Percentiles rank a stretch among this genome's conserved stretches.
Conservation (phyloP, 2,329 filamentous ascomycete genomes). For the Stagonosporopsis rhizophila region DNA sequence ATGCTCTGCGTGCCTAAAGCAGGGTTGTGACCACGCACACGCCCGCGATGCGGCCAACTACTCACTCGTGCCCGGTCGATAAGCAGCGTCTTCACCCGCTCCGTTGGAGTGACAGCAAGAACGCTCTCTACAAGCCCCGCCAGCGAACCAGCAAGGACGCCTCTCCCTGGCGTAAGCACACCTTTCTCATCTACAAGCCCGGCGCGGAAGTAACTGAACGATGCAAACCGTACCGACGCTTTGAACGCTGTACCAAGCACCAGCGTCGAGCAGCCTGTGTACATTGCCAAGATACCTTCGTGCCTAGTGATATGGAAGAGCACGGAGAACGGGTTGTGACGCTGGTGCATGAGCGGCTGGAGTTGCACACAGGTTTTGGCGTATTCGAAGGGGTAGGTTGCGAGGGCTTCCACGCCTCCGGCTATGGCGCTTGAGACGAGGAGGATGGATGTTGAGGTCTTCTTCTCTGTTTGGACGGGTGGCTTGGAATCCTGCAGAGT, state of each 20-base stretch:
- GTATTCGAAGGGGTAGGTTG: constrained; percentile 53
- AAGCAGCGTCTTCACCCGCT: constrained; percentile 43
- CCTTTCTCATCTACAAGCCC: constrained; percentile 37
- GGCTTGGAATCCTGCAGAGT: not conserved
- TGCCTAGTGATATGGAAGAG: constrained; percentile 26
- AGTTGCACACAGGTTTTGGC: constrained; percentile 45
- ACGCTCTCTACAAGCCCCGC: constrained; percentile 39
- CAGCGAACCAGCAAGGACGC: constrained; percentile 37
- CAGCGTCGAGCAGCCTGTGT: constrained; percentile 41
- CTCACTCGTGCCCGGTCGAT: constrained; percentile 24
- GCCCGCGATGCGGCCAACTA: constrained; percentile 28
- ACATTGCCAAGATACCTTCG: constrained; percentile 38
- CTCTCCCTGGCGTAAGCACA: constrained; percentile 31
- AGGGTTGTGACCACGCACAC: constrained; percentile 25
- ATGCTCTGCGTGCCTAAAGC: constrained; percentile 53
- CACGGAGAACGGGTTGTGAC: constrained; percentile 32
- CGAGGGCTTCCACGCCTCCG: constrained; percentile 61
- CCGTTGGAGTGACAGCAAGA: constrained; percentile 41
- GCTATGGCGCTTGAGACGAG: constrained; percentile 60
- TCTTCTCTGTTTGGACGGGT: not conserved
- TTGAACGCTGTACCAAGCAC: constrained; percentile 42
- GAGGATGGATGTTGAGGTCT: constrained; percentile 39
- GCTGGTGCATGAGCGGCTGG: constrained; percentile 14
- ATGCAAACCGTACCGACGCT: constrained; percentile 41
- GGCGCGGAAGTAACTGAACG: constrained; percentile 40